Conservation (phyloP, 2,329 filamentous ascomycete genomes). For the Emydomyces testavorans region DNA sequence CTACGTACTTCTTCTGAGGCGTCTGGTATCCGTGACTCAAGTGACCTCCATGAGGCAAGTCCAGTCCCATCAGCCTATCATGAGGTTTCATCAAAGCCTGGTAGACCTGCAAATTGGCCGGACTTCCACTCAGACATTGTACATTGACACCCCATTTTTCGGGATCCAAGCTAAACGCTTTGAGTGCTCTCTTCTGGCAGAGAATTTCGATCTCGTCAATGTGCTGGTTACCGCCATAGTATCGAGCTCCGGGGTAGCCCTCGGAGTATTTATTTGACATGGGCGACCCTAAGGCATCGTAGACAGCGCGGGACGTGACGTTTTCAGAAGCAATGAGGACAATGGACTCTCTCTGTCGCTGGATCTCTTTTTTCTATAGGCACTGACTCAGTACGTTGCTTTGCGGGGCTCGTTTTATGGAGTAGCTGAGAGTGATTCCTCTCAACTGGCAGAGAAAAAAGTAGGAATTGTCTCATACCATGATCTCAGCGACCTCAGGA, state of each 20-base stretch:
- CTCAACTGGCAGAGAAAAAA: neutral
- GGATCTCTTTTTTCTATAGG: conserved; percentile 70
- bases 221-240: conserved; percentile 98
- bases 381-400: conserved; percentile 12
- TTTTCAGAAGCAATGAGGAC: conserved; percentile 98
- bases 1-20: conserved; percentile 65
- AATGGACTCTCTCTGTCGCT: conserved; percentile 96
- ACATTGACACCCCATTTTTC: conserved; percentile 98
- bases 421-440: neutral
- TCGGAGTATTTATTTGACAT: conserved; percentile 99
- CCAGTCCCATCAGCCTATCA: conserved; percentile 91
- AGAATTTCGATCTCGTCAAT: conserved; percentile 93
- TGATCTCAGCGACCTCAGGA: conserved; percentile 89
- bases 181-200: conserved; percentile 86
- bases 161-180: conserved; percentile 75
- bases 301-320: conserved; percentile 95
- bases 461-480: conserved; percentile 51
- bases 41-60: conserved; percentile 92
- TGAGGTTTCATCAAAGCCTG: conserved; percentile 87
- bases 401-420: too few species aligned
- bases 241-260: conserved; percentile 93
- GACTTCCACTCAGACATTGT: conserved; percentile 82
- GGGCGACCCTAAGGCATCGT: conserved; percentile 86
- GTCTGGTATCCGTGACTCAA: conserved; percentile 96
- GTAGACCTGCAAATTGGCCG: conserved; percentile 96